Evolutionary conservation across 140 eudicot species (phyloP).

Genomic region (Artemisia princeps): DNA sequence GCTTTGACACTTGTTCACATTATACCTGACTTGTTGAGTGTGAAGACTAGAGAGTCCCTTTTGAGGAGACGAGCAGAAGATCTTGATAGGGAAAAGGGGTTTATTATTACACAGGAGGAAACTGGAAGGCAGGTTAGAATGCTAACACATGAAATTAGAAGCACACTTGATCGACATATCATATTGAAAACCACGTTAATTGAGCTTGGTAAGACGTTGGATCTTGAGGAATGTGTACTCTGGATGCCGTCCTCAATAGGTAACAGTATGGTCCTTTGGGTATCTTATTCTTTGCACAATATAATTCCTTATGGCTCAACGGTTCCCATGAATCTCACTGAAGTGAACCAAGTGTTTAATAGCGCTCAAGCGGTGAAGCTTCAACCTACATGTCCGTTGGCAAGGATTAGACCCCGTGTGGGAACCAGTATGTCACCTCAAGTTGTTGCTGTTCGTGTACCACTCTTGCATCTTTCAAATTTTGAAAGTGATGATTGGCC

Average conservation of each 20-base stretch:
- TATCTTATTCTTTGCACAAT: constrained; percentile 62
- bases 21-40: constrained; percentile 66
- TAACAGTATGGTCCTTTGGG: constrained; percentile 53
- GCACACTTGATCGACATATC: constrained; percentile 78
- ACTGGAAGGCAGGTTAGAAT: constrained; percentile 81
- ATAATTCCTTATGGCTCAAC: constrained; percentile 63
- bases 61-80: constrained; percentile 68
- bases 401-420: constrained; percentile 44
- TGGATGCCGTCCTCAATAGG: constrained; percentile 78
- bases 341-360: constrained; percentile 57
- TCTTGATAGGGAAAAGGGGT: constrained; percentile 79
- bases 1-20: constrained; percentile 74
- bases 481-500: constrained; percentile 61
- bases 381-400: constrained; percentile 46
- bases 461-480: constrained; percentile 63
- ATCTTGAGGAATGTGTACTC: constrained; percentile 73
- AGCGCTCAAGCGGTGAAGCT: constrained; percentile 39
- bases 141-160: constrained; percentile 86
- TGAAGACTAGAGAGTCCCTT: constrained; percentile 59
- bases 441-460: constrained; percentile 80
- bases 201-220: constrained; percentile 76
- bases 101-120: constrained; percentile 76
- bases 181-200: constrained; percentile 70
- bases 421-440: constrained; percentile 49
- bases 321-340: constrained; percentile 54